These are phyloP conservation scores for Litchi chinensis DNA, from an alignment of 345 rosid genomes.

Conservation along the genomic window DNA sequence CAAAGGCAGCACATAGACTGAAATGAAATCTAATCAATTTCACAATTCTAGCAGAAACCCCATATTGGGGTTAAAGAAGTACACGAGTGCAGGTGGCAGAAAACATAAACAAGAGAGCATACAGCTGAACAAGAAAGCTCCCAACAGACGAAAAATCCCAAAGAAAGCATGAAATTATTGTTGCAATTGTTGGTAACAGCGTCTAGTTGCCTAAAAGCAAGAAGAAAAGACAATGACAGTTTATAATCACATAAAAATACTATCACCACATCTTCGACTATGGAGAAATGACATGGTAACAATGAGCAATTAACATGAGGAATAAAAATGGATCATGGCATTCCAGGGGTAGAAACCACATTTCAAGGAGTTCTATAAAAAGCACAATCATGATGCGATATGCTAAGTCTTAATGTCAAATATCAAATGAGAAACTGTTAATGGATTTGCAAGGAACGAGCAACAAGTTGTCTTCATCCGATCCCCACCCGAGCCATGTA, in stretches of 20 bases:
- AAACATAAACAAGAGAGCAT: too few relatives aligned
- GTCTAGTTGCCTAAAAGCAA: background rate
- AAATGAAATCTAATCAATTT: background rate
- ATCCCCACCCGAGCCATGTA: background rate
- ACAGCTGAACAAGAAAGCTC: background rate
- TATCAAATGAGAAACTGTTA: background rate
- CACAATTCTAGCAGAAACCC: background rate
- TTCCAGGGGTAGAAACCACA: background rate
- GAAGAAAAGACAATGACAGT: background rate
- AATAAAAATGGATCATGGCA: background rate
- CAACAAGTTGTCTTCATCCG: conserved; percentile 9
- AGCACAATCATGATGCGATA: background rate
- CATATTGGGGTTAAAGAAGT: background rate
- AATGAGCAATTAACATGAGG: background rate
- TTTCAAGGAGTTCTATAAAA: background rate
- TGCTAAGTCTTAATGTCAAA: background rate
- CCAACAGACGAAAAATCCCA: background rate
- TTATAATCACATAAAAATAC: background rate
- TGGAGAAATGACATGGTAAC: background rate
- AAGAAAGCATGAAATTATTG: background rate
- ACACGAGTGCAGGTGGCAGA: background rate
- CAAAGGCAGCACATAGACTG: background rate
- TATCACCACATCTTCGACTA: background rate
- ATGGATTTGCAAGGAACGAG: background rate
- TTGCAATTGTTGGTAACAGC: background rate